Evolutionary conservation across 23 red algal genomes (phyloP).

Genomic region (Pyropia haitanensis): DNA sequence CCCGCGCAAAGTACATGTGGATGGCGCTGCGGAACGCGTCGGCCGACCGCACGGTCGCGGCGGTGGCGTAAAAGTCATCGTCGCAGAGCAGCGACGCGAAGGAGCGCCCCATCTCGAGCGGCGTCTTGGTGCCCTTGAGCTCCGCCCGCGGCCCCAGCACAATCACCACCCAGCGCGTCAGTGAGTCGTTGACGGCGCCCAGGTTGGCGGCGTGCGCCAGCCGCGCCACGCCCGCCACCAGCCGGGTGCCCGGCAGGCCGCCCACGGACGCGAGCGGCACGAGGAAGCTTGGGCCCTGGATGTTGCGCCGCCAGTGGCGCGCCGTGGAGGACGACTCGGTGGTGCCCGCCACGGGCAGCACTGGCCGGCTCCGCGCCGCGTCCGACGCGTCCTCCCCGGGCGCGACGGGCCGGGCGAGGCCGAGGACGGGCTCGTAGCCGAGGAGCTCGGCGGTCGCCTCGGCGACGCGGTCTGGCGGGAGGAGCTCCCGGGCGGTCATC

Average conservation of each 20-base stretch:
- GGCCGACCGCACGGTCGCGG: conserved; percentile 13
- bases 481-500: conserved; percentile 17
- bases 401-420: conserved; percentile 6
- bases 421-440: conserved; percentile 16
- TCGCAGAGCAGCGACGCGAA: conserved; percentile 79
- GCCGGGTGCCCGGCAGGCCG: conserved; percentile 13
- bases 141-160: conserved; percentile 56
- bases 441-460: conserved; percentile 24
- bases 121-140: conserved; percentile 35
- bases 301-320: conserved; percentile 66
- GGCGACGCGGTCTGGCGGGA: conserved; percentile 6
- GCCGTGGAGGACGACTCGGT: not conserved
- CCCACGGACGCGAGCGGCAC: conserved; percentile 48
- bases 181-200: conserved; percentile 66
- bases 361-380: not conserved
- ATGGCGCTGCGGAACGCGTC: conserved; percentile 55
- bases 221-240: conserved; percentile 50
- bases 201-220: conserved; percentile 55
- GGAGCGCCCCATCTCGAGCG: conserved; percentile 58
- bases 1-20: conserved; percentile 33
- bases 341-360: not conserved
- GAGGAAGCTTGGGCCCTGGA: conserved; percentile 78
- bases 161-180: conserved; percentile 69
- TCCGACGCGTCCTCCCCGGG: conserved; percentile 32
- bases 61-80: conserved; percentile 72